phyloP scores from a whole-genome alignment of 441 rosid genomes.

The Brassica balearica region DNA sequence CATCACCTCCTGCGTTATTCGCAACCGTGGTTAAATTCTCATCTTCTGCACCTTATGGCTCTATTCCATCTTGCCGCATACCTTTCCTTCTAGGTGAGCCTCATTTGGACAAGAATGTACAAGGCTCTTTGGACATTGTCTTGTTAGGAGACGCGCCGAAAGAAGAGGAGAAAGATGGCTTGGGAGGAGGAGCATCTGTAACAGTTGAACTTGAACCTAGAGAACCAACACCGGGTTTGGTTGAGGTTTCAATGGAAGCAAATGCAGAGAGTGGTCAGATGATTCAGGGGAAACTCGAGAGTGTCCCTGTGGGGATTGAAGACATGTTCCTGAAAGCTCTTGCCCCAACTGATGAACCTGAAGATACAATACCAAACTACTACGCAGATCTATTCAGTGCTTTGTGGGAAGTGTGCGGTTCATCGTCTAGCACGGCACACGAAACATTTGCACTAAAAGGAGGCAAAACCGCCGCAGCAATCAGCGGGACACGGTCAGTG shows the following conservation, averaged over 20 bases:
- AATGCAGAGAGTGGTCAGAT: constrained; percentile 83
- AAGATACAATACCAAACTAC: constrained; percentile 61
- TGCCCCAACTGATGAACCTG: constrained; percentile 59
- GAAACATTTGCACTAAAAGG: constrained; percentile 87
- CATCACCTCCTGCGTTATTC: constrained; percentile 74
- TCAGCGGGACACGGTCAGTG: constrained; percentile 87
- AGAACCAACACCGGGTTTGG: constrained; percentile 93
- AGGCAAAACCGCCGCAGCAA: constrained; percentile 74
- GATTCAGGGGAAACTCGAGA: constrained; percentile 75
- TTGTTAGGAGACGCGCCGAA: constrained; percentile 51
- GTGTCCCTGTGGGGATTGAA: constrained; percentile 81
- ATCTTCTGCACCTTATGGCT: constrained; percentile 87
- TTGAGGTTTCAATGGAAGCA: constrained; percentile 89
- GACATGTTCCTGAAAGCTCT: constrained; percentile 93
- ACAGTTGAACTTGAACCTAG: constrained; percentile 75
- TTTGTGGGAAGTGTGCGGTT: constrained; percentile 89
- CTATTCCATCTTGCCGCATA: constrained; percentile 71
- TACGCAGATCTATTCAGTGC: constrained; percentile 71
- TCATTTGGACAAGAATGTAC: constrained; percentile 38
- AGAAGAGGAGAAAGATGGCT: constrained; percentile 49
- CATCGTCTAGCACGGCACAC: constrained; percentile 72
- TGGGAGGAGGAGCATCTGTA: constrained; percentile 59
- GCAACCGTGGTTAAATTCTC: constrained; percentile 89
- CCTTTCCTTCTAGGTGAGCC: constrained; percentile 91
- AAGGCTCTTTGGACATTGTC: constrained; percentile 55